Evolutionary conservation across 1,284 basidiomycete genomes (phyloP), one percentile per base, ranked within the genome.

Genomic region (Ceratobasidium papillatum): DNA sequence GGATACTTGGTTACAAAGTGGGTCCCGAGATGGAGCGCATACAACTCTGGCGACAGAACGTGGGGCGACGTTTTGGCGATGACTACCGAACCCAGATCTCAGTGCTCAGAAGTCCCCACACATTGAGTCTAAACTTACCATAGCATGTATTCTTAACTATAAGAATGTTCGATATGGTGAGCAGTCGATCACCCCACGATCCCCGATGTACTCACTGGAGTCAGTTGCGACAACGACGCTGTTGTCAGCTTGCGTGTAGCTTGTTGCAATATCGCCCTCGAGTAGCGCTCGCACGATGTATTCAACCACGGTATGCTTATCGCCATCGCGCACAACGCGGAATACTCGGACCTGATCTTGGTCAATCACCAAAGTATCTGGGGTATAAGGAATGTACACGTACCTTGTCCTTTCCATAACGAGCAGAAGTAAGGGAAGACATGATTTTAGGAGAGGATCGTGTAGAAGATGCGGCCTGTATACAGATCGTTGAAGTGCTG

Each of bases 61-160:
- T 96, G 87, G 3, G 94, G 93, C 0, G 94, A 96, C 17, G 89
- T 87, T 82, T 97, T 97, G 45, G 95, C 94, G 49, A 96, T 84
- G 80, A 94, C 93, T 95, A 77, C 30, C 22, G 30, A 27, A 36
- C 14, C 58, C 14, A 25, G 34, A 38, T 52, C 49, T 51, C 36
- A 58, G 27, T 49, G 3, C 8, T 45, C n/a, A 34, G 30, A 38
- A 52, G 22, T n/a, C 11, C 12, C 22, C n/a, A 47, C 30, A 17
- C 51, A 25, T 22, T 41, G 12, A 56, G 34, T 43, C 49, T 61
- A 27, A 45, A 82, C 87, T 52, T 79, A 94, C 93, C 93, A 80
- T 98, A 94, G 25, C 90, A 91, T 72, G 96, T 97, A 83, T 98
- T 97, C 85, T 98, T 98, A 82, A 96, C 93, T 92, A 80, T 52